phyloP scores from a whole-genome alignment of 2,329 filamentous ascomycete genomes.

The Colletotrichum sp. region DNA sequence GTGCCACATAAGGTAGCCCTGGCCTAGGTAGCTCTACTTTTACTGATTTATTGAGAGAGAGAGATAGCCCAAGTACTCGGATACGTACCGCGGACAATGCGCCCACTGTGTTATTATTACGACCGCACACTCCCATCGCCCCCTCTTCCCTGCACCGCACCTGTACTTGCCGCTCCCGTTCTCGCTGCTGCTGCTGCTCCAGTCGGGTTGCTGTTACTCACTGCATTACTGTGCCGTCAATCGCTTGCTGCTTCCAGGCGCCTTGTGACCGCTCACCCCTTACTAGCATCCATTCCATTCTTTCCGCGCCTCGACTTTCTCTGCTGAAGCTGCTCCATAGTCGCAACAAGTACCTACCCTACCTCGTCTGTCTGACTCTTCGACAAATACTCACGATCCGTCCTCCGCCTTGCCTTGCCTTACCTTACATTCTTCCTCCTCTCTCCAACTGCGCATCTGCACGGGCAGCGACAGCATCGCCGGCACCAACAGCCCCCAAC shows the following conservation, averaged over 20 bases:
- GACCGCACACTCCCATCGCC: not conserved
- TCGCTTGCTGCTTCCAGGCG: not conserved
- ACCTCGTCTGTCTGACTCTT: not conserved
- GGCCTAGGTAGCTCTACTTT: not conserved
- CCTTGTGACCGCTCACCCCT: conserved; percentile 16
- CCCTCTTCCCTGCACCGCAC: not conserved
- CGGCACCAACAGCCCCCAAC: not conserved
- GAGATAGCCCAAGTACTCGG: not conserved
- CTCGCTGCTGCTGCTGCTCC: conserved; percentile 5
- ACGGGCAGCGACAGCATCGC: not conserved
- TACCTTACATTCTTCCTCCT: not conserved
- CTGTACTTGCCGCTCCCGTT: not conserved
- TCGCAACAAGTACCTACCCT: not conserved
- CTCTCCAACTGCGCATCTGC: not conserved
- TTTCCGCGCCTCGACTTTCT: not conserved
- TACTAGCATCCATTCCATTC: not conserved
- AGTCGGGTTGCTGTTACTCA: not conserved
- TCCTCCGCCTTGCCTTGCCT: not conserved
- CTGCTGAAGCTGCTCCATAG: not conserved
- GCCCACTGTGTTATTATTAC: conserved; percentile 8
- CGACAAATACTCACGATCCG: conserved; percentile 14
- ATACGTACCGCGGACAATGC: conserved; percentile 1
- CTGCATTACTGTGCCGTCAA: not conserved
- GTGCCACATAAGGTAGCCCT: not conserved
- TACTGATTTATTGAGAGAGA: not conserved